Base-by-base conservation (phyloP, 2,329 filamentous ascomycete species). In the Plenodomus tracheiphilus region DNA sequence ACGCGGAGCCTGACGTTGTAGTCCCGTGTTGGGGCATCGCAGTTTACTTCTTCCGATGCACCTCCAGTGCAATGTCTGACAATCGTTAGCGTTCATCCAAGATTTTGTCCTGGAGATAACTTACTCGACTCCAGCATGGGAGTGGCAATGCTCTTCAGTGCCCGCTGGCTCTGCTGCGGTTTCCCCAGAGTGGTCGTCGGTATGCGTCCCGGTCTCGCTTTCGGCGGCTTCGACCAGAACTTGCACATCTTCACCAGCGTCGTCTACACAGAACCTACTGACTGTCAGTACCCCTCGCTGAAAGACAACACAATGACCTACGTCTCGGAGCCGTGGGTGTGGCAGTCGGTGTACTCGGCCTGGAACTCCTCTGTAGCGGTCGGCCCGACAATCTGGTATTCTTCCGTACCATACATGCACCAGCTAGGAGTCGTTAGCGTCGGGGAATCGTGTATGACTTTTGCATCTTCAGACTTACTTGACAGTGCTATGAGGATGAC, bases 41-140 rank as follows among this genome's bases (percentile, higher is more conserved):
- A 88, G 19, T 61, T 61, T 19, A 64, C 58, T 41, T 68, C 65
- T 47, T 77, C 77, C n/a, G 42, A 42, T 10, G 72, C 74, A 13
- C 62, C 76, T 7, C 79, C 78, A 11, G 81, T 78, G 55, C 86
- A 89, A 59, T 88, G 82, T 53, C 79, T 72, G 49, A 10, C 30
- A 51, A 56, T 20, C 78, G 69, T 59, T 61, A 73, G 44, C 13
- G 22, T 25, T 25, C 5, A 5, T 25, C 5, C 10, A 5, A 5
- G 22, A 25, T 25, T 10, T 25, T 5, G 22, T 5, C 5, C 5
- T 25, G 22, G 10, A 25, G 22, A 25, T 25, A 47, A 74, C 84
- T 72, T 74, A 88, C 86, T 89, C 85, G 18, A 91, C 84, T 32
- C 87, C 87, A 9, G 86, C 86, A 59, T 91, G 87, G 69, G 87